These are phyloP conservation scores for Boletus reticuloceps DNA, from an alignment of 768 basidiomycete species.

Conservation along the genomic window DNA sequence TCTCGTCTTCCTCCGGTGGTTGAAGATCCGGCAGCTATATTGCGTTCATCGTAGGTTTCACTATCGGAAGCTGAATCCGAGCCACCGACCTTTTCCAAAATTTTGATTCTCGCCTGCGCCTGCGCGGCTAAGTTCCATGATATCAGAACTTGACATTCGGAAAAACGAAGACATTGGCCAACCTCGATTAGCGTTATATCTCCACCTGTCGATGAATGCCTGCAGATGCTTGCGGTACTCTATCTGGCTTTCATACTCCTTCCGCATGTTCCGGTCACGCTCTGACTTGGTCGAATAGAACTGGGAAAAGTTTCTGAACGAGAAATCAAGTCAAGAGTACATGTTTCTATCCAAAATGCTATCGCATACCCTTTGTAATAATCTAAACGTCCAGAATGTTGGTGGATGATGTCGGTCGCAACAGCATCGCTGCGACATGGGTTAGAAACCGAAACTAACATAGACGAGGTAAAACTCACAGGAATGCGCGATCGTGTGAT, in stretches of 20 bases:
- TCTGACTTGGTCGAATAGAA: conserved; percentile 99
- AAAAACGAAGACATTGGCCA: conserved; percentile 12
- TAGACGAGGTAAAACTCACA: conserved; percentile 44
- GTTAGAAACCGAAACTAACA: background rate
- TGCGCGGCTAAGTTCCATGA: conserved; percentile 62
- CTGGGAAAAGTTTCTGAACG: conserved; percentile 87
- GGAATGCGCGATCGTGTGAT: conserved; percentile 97
- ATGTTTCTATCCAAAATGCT: background rate
- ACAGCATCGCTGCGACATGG: conserved; percentile 69
- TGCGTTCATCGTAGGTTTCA: background rate
- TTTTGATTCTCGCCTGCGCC: conserved; percentile 77
- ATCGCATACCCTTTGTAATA: conserved; percentile 88
- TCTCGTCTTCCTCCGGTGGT: conserved; percentile 91
- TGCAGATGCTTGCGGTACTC: conserved; percentile 93
- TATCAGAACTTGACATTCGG: background rate
- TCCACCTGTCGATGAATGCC: conserved; percentile 97
- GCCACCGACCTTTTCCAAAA: conserved; percentile 63
- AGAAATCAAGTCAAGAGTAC: conserved; percentile 4
- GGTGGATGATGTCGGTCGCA: conserved; percentile 97
- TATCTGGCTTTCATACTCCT: conserved; percentile 96
- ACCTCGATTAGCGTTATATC: conserved; percentile 95
- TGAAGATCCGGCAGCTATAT: conserved; percentile 83
- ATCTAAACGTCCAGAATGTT: conserved; percentile 87
- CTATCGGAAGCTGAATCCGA: background rate
- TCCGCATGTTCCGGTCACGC: conserved; percentile 83